These are phyloP conservation scores for Cyberlindnera subsufficiens DNA, from an alignment of 805 yeast genomes.

Conservation along the genomic window DNA sequence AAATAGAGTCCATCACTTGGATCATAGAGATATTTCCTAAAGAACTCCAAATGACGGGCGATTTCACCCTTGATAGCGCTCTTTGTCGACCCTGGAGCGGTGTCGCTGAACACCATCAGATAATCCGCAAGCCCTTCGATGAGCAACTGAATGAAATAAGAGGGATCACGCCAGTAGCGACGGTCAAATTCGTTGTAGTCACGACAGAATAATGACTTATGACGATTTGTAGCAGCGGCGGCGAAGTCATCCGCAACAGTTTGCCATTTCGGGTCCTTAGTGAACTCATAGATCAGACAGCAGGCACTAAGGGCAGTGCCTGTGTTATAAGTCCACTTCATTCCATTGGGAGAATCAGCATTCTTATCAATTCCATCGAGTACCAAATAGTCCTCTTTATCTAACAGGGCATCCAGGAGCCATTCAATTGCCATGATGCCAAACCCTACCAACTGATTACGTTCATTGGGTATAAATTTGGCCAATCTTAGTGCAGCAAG, in stretches of 20 bases:
- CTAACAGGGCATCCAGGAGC: slow-evolving; percentile 46
- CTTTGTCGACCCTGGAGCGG: slow-evolving; percentile 28
- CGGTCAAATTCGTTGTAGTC: slow-evolving; percentile 42
- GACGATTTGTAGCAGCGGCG: slow-evolving; percentile 51
- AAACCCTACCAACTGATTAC: slow-evolving; percentile 42
- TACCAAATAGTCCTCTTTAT: slow-evolving; percentile 48
- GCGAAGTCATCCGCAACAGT: slow-evolving; percentile 31
- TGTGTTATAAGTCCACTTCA: slow-evolving; percentile 63
- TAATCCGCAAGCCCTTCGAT: slow-evolving; percentile 68
- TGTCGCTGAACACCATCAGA: slow-evolving; percentile 40
- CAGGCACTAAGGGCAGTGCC: slow-evolving; percentile 60
- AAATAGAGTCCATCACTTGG: slow-evolving; percentile 53
- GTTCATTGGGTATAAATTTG: slow-evolving; percentile 43
- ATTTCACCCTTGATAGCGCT: slow-evolving; percentile 34
- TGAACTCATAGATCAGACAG: slow-evolving; percentile 41
- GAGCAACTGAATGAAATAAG: slow-evolving; percentile 57
- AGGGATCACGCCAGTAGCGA: slow-evolving; percentile 60
- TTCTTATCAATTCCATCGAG: slow-evolving; percentile 49
- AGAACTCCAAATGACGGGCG: slow-evolving; percentile 48
- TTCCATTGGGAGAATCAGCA: slow-evolving; percentile 37
- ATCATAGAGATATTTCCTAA: slow-evolving; percentile 52
- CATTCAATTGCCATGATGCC: slow-evolving; percentile 57
- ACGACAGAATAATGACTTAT: slow-evolving; percentile 54
- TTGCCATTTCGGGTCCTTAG: slow-evolving; percentile 46
- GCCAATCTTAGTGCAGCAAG: slow-evolving; percentile 55